Evolutionary conservation across 2,329 filamentous ascomycete species (phyloP), one percentile per base, ranked within the genome.

Genomic region (Zasmidium cellare): DNA sequence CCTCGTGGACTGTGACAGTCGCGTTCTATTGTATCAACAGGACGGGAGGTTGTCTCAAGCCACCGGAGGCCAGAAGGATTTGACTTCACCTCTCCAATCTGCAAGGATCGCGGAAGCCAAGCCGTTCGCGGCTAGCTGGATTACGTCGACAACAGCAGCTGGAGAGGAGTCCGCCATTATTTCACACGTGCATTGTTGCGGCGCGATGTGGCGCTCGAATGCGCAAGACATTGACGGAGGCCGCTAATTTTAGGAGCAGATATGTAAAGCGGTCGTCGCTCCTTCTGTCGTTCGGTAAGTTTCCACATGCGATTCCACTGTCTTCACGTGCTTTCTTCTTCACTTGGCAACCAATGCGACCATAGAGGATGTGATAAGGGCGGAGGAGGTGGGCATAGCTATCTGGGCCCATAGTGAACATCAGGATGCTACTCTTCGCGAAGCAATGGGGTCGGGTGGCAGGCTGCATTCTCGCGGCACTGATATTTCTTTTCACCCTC

Each of bases 371-470:
- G 7, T 14, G n/a, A n/a, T n/a, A 18, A 14, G 35, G 5, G 11
- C 35, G 35, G 35, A n/a, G 16, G 35, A 14, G 16, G 35, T 18
- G 35, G 35, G n/a, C 35, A 41, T 9, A 41, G 7, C 35, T 9
- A 41, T 41, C 35, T 41, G 7, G 35, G 3, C 7, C 35, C 6
- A 41, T 41, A 41, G 35, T 14, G 16, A 3, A 41, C 12, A 18
- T 41, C 6, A 20, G 16, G 5, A 56, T 60, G 58, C 54, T 60
- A 31, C 46, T 57, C 18, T 41, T 41, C 35, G 49, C 58, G 25
- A 60, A 54, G 46, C 58, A 60, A 54, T 60, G 58, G 58, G 46
- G 22, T 45, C 58, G 58, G 11, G 25, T 60, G 2, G 50, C 20
- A 7, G 58, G 58, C 48, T 38, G 54, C 23, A 25, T 55, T 9